A percentile compares a stretch with the other conserved stretches of the same genome.
Conservation (phyloP, 352 stramenopile genomes). For the Phytophthora brassicae region DNA sequence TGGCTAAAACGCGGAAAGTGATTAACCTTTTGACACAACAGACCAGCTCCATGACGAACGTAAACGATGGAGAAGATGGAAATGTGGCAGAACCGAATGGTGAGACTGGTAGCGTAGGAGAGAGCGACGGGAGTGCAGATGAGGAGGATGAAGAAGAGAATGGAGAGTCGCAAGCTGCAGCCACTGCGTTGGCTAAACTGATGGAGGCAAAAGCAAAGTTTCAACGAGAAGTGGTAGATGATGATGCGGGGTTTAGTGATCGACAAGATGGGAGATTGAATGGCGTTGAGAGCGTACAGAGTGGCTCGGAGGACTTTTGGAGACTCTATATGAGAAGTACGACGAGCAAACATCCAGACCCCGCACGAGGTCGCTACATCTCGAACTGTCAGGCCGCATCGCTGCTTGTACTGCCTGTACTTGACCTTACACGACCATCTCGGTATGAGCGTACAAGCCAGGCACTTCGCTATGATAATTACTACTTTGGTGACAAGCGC, state of each 20-base stretch:
- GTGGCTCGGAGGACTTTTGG: constrained; percentile 48
- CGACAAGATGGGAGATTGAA: neutral
- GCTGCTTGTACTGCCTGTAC: constrained; percentile 63
- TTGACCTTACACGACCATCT: constrained; percentile 52
- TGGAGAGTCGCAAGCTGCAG: constrained; percentile 11
- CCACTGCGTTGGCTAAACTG: constrained; percentile 16
- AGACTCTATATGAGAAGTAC: constrained; percentile 50
- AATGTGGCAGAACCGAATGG: neutral
- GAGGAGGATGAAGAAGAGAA: constrained; percentile 7
- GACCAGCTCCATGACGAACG: constrained; percentile 12
- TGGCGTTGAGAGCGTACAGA: constrained; percentile 1
- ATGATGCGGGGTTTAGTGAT: constrained; percentile 19
- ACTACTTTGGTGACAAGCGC: constrained; percentile 72
- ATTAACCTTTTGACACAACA: constrained; percentile 36
- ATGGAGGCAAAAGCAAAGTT: constrained; percentile 35
- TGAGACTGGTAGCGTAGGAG: neutral
- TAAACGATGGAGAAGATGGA: constrained; percentile 11
- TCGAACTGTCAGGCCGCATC: constrained; percentile 52
- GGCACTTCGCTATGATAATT: constrained; percentile 65
- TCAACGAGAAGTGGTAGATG: constrained; percentile 48
- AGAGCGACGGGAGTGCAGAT: constrained; percentile 10
- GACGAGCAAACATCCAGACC: constrained; percentile 45
- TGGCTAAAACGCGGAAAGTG: constrained; percentile 59
- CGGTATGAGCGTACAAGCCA: constrained; percentile 48
- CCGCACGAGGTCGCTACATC: constrained; percentile 64